Evolutionary conservation across 2,329 filamentous ascomycete genomes (phyloP).

Genomic region (Cladosporium sp.): DNA sequence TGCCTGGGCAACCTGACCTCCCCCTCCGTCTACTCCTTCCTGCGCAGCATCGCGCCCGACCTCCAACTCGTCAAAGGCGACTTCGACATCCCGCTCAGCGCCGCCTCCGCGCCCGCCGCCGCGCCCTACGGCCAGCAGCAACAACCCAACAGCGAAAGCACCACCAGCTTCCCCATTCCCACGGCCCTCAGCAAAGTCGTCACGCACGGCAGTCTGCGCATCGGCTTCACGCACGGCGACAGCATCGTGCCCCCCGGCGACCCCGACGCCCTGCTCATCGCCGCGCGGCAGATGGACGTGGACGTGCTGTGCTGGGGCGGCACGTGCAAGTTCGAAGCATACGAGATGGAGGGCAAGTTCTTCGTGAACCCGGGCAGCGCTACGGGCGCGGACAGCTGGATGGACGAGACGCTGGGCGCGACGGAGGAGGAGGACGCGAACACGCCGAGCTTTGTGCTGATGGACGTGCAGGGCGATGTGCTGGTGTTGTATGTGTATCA

Average conservation of each 20-base stretch:
- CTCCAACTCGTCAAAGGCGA: conserved; percentile 71
- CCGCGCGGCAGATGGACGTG: conserved; percentile 70
- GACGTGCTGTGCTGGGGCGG: conserved; percentile 70
- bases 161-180: conserved; percentile 36
- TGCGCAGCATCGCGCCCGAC: conserved; percentile 59
- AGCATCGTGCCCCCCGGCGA: conserved; percentile 71
- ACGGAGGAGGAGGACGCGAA: conserved; percentile 62
- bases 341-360: conserved; percentile 72
- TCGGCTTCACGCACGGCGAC: conserved; percentile 71
- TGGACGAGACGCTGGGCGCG: conserved; percentile 42
- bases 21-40: conserved; percentile 59
- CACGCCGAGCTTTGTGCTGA: conserved; percentile 89
- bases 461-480: conserved; percentile 98
- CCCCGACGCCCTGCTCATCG: conserved; percentile 66
- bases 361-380: conserved; percentile 71
- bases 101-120: conserved; percentile 58
- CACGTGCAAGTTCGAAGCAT: conserved; percentile 70
- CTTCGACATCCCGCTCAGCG: conserved; percentile 68
- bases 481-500: conserved; percentile 91
- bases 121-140: conserved; percentile 22
- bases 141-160: conserved; percentile 11
- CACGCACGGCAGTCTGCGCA: conserved; percentile 67
- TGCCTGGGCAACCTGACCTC: conserved; percentile 62
- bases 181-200: conserved; percentile 67
- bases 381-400: conserved; percentile 65